These are phyloP conservation scores for Talaromyces nanjingensis DNA, from an alignment of 495 filamentous ascomycete genomes.

Conservation along the genomic window DNA sequence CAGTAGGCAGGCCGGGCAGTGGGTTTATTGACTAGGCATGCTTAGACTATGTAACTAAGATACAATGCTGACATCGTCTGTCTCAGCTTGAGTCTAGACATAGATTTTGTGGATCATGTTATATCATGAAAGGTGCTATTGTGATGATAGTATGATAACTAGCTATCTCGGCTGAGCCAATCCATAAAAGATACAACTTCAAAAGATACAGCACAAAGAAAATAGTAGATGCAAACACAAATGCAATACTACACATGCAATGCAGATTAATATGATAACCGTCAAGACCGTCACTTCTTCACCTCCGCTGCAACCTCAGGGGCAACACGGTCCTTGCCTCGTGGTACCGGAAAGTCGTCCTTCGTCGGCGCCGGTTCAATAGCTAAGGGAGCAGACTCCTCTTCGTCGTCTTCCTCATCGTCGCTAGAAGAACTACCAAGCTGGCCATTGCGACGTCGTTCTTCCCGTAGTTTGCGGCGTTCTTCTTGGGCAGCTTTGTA, in stretches of 20 bases:
- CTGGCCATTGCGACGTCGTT: conserved; percentile 26
- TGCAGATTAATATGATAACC: neutral
- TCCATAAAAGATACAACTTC: neutral
- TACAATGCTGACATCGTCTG: neutral
- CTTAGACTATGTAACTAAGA: neutral
- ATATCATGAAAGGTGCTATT: neutral
- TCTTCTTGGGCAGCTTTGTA: conserved; percentile 30
- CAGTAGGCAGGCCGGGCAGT: neutral
- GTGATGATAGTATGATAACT: neutral
- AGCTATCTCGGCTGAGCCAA: neutral
- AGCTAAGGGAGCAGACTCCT: conserved; percentile 14
- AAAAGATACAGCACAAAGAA: neutral
- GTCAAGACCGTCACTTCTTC: neutral
- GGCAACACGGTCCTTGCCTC: conserved; percentile 3
- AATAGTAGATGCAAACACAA: neutral
- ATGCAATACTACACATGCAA: neutral
- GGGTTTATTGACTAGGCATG: neutral
- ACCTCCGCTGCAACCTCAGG: neutral
- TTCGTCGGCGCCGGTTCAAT: conserved; percentile 24
- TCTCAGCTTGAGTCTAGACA: neutral
- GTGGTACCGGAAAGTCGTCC: conserved; percentile 8
- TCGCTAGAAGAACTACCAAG: conserved; percentile 33
- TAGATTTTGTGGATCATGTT: neutral
- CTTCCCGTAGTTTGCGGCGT: conserved; percentile 26
- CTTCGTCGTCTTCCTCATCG: conserved; percentile 28